Conservation (phyloP, 257 asterid species). For the Cordia subcordata region DNA sequence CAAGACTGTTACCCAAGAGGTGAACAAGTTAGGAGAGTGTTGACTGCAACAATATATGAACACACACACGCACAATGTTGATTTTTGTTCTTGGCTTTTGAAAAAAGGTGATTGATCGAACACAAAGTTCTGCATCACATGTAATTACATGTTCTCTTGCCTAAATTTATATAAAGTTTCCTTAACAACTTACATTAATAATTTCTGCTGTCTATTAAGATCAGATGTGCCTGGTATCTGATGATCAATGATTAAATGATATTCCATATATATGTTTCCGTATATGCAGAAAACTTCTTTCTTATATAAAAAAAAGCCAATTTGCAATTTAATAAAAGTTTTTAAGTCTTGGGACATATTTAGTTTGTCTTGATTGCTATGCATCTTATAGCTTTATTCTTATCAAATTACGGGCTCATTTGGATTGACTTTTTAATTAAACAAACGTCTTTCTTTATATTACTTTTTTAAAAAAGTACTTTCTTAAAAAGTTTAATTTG, state of each 20-base stretch:
- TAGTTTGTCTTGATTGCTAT: too few species aligned
- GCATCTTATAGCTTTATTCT: too few species aligned
- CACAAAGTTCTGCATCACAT: not conserved
- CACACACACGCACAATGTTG: not conserved
- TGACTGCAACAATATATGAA: not conserved
- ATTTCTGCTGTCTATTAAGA: not conserved
- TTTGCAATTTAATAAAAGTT: too few species aligned
- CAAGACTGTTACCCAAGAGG: not conserved
- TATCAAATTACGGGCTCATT: too few species aligned
- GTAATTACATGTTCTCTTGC: not conserved
- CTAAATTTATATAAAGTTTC: not conserved
- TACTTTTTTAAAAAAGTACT: too few species aligned
- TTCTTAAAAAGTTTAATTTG: too few species aligned
- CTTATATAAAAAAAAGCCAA: too few species aligned
- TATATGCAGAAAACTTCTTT: not conserved
- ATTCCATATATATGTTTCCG: not conserved
- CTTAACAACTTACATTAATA: not conserved
- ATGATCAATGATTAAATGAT: not conserved
- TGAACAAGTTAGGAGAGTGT: slow-evolving; percentile 10
- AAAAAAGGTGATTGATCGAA: not conserved
- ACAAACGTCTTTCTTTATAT: too few species aligned
- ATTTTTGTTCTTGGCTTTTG: not conserved
- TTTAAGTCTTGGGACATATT: too few species aligned
- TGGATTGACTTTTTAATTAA: too few species aligned
- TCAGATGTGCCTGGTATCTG: not conserved